Evolutionary conservation across 1,284 basidiomycete genomes (phyloP).

Genomic region (Ganoderma meredithae): DNA sequence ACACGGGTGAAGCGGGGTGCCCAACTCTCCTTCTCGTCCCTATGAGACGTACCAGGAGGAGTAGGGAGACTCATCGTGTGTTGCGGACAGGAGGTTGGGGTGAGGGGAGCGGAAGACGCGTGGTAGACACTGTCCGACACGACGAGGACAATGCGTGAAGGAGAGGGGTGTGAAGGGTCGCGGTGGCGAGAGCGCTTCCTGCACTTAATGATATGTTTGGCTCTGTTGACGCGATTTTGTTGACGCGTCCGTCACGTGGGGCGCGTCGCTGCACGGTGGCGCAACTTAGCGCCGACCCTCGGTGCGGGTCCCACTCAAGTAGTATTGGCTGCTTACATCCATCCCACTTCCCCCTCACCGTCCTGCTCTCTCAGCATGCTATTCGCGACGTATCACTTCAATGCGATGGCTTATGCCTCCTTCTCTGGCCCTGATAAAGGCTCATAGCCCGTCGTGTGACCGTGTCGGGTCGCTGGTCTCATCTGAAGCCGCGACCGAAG

Average conservation of each 20-base stretch:
- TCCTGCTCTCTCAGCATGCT: too few relatives aligned
- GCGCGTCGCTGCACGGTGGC: slow-evolving; percentile 25
- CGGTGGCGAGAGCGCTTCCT: slow-evolving; percentile 15
- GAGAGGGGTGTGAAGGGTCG: slow-evolving; percentile 16
- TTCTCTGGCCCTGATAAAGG: too few relatives aligned
- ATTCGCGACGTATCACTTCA: too few relatives aligned
- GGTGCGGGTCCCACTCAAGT: too few relatives aligned
- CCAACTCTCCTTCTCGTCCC: slow-evolving; percentile 58
- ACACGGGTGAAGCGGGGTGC: slow-evolving; percentile 50
- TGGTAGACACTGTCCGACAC: slow-evolving; percentile 12
- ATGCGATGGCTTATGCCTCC: too few relatives aligned
- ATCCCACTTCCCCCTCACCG: too few relatives aligned
- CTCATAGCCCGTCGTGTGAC: too few relatives aligned
- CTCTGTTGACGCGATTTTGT: slow-evolving; percentile 34
- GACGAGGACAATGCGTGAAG: slow-evolving; percentile 21
- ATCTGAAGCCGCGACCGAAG: too few relatives aligned
- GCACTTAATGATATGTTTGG: slow-evolving; percentile 32
- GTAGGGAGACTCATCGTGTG: slow-evolving; percentile 54
- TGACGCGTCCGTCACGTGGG: slow-evolving; percentile 32
- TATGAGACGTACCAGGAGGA: slow-evolving; percentile 68
- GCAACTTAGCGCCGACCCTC: too few relatives aligned
- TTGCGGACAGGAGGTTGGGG: not conserved
- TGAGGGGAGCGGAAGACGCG: slow-evolving; percentile 8
- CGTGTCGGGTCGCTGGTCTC: too few relatives aligned
- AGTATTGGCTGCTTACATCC: too few relatives aligned